Evolutionary conservation across 768 basidiomycete species (phyloP), one percentile per base, ranked within the genome.

Genomic region (Trametes cingulata): DNA sequence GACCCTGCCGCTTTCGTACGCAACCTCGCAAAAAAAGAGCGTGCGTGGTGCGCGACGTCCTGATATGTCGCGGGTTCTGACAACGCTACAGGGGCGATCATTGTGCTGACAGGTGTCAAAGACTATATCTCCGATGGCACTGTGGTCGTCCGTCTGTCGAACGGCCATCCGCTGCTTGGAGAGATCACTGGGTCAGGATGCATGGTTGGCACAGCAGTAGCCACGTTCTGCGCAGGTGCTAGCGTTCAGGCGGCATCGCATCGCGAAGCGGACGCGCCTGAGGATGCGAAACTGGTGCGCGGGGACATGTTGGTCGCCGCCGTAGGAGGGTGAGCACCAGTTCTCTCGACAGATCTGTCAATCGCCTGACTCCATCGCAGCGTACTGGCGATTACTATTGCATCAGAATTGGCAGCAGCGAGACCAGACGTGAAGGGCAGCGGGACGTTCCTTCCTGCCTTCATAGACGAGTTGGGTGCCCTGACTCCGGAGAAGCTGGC

Each of bases 171-270:
- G 15, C 75, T 89, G 24, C 82, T 97, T 8, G 87, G 86, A 0
- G 78, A 82, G 54, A 93, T 98, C 56, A 97, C 95, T 0, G 95
- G 95, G 0, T 91, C 91, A 24, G 95, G 95, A 4, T 98, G 95
- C 68, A 85, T 95, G 71, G 77, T 85, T 22, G 90, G 90, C 25
- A 89, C 90, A 10, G 78, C 82, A 29, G 82, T 96, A 48, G 90
- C 93, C 0, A 83, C 88, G 15, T 95, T 87, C 74, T 91, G 90
- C 70, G 93, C 88, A 4, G 87, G 84, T 2, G 85, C 86, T 12
- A 77, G 81, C 55, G 68, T 81, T 29, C 71, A 72, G 33, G 73
- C 73, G n/a, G 69, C 75, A 19, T 65, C 61, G 59, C 65, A 62
- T 37, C 57, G 51, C 42, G 54, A 48, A n/a, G 46, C 52, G 55